A percentile compares a stretch with the other conserved stretches of the same genome.
These are phyloP conservation scores for Sutorius australiensis DNA, from an alignment of 768 basidiomycete genomes.

Conservation along the genomic window DNA sequence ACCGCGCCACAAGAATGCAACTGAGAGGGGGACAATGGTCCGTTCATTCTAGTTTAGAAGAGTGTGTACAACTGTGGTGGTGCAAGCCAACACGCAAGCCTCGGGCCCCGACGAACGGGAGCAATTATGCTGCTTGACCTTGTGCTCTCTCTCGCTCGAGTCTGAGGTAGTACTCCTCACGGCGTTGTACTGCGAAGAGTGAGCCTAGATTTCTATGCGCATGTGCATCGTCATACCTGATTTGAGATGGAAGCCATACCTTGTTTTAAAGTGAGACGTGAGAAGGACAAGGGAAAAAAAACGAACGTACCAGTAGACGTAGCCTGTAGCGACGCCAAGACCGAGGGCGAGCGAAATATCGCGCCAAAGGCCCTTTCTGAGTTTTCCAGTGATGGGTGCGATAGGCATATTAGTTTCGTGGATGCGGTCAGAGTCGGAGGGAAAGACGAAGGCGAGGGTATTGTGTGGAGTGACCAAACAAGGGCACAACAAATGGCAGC, in stretches of 20 bases:
- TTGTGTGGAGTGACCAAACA: conserved; percentile 26
- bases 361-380: conserved; percentile 89
- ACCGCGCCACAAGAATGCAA: conserved; percentile 17
- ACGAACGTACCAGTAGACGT: conserved; percentile 74
- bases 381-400: conserved; percentile 88
- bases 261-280: conserved; percentile 33
- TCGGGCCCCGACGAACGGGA: not conserved
- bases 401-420: conserved; percentile 58
- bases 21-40: conserved; percentile 1
- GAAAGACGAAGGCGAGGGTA: not conserved
- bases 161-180: conserved; percentile 84
- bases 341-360: conserved; percentile 74
- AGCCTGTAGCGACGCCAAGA: conserved; percentile 70
- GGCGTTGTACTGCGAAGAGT: conserved; percentile 60
- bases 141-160: conserved; percentile 57
- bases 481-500: conserved; percentile 29
- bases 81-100: not conserved
- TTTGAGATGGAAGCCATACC: conserved; percentile 84
- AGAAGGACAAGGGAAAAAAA: conserved; percentile 6
- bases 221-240: conserved; percentile 45
- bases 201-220: conserved; percentile 11
- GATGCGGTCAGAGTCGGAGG: conserved; percentile 30
- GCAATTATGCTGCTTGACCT: conserved; percentile 11
- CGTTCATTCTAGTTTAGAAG: conserved; percentile 10
- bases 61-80: conserved; percentile 11